A percentile compares a stretch with the other conserved stretches of the same genome.
Conservation (phyloP, 1,139 yeast genomes). For the Taphrina populina region DNA sequence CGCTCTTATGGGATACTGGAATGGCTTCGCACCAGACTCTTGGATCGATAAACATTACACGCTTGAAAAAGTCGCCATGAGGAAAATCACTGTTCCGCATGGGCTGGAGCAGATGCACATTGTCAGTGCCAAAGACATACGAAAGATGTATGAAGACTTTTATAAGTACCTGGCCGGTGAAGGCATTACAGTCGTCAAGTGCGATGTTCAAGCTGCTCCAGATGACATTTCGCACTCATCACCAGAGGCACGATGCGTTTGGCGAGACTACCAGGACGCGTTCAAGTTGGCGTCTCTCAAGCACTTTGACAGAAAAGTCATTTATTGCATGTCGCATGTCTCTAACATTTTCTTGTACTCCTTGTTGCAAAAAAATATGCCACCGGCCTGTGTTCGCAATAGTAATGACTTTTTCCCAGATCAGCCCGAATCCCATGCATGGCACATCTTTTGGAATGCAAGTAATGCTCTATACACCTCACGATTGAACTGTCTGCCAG, state of each 20-base stretch:
- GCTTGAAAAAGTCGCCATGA: conserved; percentile 34
- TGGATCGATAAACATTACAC: conserved; percentile 27
- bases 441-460: conserved; percentile 45
- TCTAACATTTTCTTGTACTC: conserved; percentile 41
- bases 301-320: conserved; percentile 42
- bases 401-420: conserved; percentile 43
- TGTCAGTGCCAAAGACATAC: conserved; percentile 38
- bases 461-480: conserved; percentile 41
- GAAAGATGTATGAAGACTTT: conserved; percentile 42
- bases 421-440: conserved; percentile 39
- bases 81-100: conserved; percentile 12
- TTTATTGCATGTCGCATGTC: conserved; percentile 45
- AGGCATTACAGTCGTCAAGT: conserved; percentile 43
- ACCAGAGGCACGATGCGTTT: conserved; percentile 36
- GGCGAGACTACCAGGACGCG: conserved; percentile 42
- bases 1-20: conserved; percentile 45
- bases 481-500: conserved; percentile 41
- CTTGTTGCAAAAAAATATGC: conserved; percentile 35
- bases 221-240: conserved; percentile 40
- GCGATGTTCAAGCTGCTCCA: conserved; percentile 43
- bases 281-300: conserved; percentile 39
- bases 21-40: conserved; percentile 42
- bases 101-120: conserved; percentile 29
- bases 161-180: conserved; percentile 41
- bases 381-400: conserved; percentile 42